These are phyloP conservation scores for Populus simonii DNA, from an alignment of 345 rosid species.

Conservation along the genomic window DNA sequence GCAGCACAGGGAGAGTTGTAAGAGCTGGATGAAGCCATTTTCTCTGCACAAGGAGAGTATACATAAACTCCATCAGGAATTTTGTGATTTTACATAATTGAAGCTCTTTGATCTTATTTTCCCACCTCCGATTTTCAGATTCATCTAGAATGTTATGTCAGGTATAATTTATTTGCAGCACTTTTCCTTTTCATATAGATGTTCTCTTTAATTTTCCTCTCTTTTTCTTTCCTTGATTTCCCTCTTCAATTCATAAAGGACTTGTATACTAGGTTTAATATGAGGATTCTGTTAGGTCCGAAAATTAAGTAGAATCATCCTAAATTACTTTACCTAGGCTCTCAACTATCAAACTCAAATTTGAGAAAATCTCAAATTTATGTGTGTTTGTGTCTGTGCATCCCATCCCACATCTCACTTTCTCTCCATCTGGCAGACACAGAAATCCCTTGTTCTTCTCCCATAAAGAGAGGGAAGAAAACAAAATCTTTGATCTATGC, in stretches of 20 bases:
- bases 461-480: neutral
- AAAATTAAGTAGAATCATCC: neutral
- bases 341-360: neutral
- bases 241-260: neutral
- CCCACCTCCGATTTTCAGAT: neutral
- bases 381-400: neutral
- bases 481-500: neutral
- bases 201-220: neutral
- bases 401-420: neutral
- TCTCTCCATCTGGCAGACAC: neutral
- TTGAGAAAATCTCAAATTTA: neutral
- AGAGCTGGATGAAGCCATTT: constrained; percentile 66
- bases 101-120: too few relatives aligned
- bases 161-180: neutral
- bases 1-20: constrained; percentile 98
- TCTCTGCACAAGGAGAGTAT: constrained; percentile 4
- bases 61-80: constrained; percentile 9
- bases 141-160: neutral
- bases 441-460: neutral
- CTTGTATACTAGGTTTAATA: neutral
- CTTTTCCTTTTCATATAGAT: neutral
- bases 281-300: neutral
- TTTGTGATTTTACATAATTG: constrained; percentile 23
- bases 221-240: neutral
- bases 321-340: neutral